A percentile compares a stretch with the other conserved stretches of the same genome.
Conservation (phyloP, 169 alveolate genomes). For the Perkinsus marinus region DNA sequence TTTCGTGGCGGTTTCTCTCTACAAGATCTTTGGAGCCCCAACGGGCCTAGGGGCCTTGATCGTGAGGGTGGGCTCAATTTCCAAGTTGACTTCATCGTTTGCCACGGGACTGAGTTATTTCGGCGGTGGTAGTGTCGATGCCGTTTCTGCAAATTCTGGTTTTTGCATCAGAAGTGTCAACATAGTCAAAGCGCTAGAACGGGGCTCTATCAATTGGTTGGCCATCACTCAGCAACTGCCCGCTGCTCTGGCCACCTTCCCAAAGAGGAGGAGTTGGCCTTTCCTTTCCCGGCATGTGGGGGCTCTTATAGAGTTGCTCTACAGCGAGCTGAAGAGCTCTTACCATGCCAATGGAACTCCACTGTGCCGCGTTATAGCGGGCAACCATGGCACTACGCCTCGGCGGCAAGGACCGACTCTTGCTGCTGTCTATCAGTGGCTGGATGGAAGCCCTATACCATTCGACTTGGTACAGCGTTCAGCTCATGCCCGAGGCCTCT, state of each 20-base stretch:
- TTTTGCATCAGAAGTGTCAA: neutral
- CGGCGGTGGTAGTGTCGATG: slow-evolving; percentile 37
- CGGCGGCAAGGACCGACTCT: slow-evolving; percentile 8
- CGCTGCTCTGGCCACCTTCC: neutral
- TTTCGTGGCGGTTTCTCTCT: slow-evolving; percentile 31
- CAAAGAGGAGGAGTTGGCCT: neutral
- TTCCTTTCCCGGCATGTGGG: neutral
- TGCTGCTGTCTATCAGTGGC: slow-evolving; percentile 1
- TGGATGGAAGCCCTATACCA: slow-evolving; percentile 27
- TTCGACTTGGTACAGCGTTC: slow-evolving; percentile 13
- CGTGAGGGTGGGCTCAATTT: slow-evolving; percentile 3
- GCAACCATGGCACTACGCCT: neutral
- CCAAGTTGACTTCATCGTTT: neutral
- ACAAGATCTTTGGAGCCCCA: slow-evolving; percentile 41
- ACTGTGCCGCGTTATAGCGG: neutral
- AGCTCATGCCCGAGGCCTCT: slow-evolving; percentile 24
- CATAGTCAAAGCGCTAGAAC: neutral
- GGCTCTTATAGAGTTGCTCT: neutral
- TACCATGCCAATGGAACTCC: neutral
- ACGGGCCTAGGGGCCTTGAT: slow-evolving; percentile 41
- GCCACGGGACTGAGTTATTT: neutral
- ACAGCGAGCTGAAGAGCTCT: neutral
- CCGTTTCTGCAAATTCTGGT: slow-evolving; percentile 6
- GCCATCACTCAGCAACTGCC: neutral
- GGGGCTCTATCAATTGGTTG: neutral